These are phyloP conservation scores for Cryptococcus hybrid DNA, from an alignment of 1,284 basidiomycete species.

Conservation along the genomic window DNA sequence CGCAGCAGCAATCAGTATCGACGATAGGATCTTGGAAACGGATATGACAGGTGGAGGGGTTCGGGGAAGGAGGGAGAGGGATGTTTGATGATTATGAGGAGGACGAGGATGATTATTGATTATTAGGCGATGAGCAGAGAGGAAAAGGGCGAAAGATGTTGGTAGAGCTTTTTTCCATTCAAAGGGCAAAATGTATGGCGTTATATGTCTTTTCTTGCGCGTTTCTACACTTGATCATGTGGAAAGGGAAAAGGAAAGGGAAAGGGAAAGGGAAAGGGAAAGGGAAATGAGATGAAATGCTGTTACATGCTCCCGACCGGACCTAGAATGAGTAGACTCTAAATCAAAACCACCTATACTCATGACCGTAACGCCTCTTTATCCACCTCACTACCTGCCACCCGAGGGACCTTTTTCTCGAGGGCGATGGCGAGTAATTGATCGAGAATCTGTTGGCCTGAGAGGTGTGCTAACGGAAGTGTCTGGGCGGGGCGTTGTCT, in stretches of 20 bases:
- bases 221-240: too few relatives aligned
- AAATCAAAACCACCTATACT: too few relatives aligned
- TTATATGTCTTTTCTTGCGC: too few relatives aligned
- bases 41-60: slow-evolving; percentile 51
- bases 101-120: slow-evolving; percentile 45
- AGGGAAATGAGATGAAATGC: too few relatives aligned
- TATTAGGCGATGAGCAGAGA: slow-evolving; percentile 18
- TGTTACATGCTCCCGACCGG: too few relatives aligned
- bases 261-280: too few relatives aligned
- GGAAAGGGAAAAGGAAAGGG: too few relatives aligned
- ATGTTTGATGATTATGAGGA: slow-evolving; percentile 47
- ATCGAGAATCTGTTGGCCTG: slow-evolving; percentile 23
- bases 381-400: neutral
- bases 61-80: slow-evolving; percentile 38
- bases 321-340: too few relatives aligned
- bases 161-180: too few relatives aligned
- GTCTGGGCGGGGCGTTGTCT: slow-evolving; percentile 16
- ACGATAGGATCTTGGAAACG: neutral
- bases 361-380: too few relatives aligned
- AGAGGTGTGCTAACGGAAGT: slow-evolving; percentile 22
- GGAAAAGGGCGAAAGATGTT: too few relatives aligned
- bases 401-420: slow-evolving; percentile 4
- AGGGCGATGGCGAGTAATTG: slow-evolving; percentile 19
- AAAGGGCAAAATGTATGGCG: too few relatives aligned
- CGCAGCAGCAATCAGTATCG: neutral